These are phyloP conservation scores for Erysimum cheiranthoides DNA, from an alignment of 345 rosid species.

Conservation along the genomic window DNA sequence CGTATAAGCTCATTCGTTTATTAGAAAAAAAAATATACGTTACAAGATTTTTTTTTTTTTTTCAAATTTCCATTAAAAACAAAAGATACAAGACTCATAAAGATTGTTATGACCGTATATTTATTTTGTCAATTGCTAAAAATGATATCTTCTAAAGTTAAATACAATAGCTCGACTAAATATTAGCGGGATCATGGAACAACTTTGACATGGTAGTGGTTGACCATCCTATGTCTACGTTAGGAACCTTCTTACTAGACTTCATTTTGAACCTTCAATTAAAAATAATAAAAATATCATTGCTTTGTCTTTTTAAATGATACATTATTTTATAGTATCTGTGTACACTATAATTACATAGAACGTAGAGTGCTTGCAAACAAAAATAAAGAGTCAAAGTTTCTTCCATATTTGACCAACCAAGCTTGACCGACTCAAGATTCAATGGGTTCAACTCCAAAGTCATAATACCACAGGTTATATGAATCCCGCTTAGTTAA, in stretches of 20 bases:
- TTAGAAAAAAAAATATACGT: background rate
- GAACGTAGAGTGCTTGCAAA: constrained; percentile 3
- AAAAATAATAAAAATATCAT: background rate
- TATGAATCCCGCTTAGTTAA: background rate
- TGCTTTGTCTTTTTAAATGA: background rate
- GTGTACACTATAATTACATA: background rate
- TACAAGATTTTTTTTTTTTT: too few relatives aligned
- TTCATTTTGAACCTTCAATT: background rate
- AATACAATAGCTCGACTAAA: constrained; percentile 26
- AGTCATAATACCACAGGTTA: background rate
- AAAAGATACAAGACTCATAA: too few relatives aligned
- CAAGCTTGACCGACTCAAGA: constrained; percentile 28
- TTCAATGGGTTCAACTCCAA: constrained; percentile 20
- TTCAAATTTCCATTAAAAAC: too few relatives aligned
- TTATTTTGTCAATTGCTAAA: background rate
- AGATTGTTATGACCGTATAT: background rate
- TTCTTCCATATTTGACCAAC: constrained; percentile 43
- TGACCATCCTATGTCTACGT: constrained; percentile 24
- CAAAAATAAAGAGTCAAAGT: constrained; percentile 25
- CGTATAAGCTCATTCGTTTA: background rate
- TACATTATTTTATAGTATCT: constrained; percentile 1
- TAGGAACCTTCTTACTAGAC: constrained; percentile 29
- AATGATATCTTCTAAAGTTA: constrained; percentile 5
- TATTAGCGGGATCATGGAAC: constrained; percentile 29
- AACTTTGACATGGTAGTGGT: constrained; percentile 32